phyloP scores from a whole-genome alignment of 768 basidiomycete species.

The Arthromyces matolae region DNA sequence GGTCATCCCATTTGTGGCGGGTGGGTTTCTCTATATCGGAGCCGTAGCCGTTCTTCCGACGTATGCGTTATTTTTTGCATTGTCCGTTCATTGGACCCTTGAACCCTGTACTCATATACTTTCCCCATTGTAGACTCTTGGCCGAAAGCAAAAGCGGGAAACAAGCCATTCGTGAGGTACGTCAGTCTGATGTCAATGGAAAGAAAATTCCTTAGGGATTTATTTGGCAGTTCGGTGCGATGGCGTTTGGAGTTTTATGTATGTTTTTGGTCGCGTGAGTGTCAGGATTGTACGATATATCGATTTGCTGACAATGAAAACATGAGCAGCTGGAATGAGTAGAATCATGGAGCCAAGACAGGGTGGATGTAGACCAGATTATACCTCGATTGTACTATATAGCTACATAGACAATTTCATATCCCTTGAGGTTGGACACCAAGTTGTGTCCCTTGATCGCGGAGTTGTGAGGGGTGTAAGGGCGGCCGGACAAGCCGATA shows the following conservation, averaged over 20 bases:
- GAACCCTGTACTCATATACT: slow-evolving; percentile 9
- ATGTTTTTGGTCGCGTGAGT: slow-evolving; percentile 93
- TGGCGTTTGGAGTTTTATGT: slow-evolving; percentile 86
- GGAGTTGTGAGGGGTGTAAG: slow-evolving; percentile 4
- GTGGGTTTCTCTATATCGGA: slow-evolving; percentile 91
- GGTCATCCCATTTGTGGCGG: slow-evolving; percentile 89
- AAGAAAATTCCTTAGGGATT: slow-evolving; percentile 9
- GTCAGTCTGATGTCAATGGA: slow-evolving; percentile 18
- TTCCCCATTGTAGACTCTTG: slow-evolving; percentile 46
- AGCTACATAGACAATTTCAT: background rate
- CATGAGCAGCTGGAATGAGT: slow-evolving; percentile 71
- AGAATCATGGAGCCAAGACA: no score
- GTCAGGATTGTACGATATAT: slow-evolving; percentile 5
- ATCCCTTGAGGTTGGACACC: no score
- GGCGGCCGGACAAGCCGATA: slow-evolving; percentile 34
- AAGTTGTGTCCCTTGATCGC: slow-evolving; percentile 2
- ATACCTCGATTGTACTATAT: background rate
- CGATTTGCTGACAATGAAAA: background rate
- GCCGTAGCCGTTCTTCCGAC: slow-evolving; percentile 89
- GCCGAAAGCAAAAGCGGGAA: slow-evolving; percentile 83
- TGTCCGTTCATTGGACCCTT: background rate
- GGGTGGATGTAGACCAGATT: background rate
- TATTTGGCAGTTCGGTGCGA: slow-evolving; percentile 73
- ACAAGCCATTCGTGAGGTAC: slow-evolving; percentile 89
- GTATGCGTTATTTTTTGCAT: slow-evolving; percentile 42